Conservation (phyloP, 805 yeast genomes). For the Debaryomyces castellii region DNA sequence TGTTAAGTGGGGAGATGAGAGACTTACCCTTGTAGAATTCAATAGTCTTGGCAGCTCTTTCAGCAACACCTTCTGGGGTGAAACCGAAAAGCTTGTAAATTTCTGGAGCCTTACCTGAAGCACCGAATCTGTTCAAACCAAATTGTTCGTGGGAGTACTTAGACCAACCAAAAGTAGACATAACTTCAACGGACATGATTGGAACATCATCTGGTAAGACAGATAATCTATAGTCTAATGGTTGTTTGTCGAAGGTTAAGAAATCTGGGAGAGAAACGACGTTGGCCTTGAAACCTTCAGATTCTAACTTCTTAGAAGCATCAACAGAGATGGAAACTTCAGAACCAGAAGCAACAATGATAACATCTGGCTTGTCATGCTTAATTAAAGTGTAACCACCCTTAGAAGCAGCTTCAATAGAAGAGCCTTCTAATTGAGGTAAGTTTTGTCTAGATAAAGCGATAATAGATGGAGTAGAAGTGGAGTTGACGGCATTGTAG, state of each 20-base stretch:
- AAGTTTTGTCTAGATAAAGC: conserved; percentile 84
- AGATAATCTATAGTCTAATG: conserved; percentile 73
- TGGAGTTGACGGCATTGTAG: conserved; percentile 59
- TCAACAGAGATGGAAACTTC: conserved; percentile 84
- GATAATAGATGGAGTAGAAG: conserved; percentile 67
- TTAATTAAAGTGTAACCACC: conserved; percentile 84
- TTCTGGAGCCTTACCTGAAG: conserved; percentile 85
- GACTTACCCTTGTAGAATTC: conserved; percentile 78
- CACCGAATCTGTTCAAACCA: conserved; percentile 95
- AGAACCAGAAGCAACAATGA: conserved; percentile 89
- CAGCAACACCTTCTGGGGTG: conserved; percentile 89
- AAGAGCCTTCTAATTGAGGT: conserved; percentile 91
- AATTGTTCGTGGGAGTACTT: conserved; percentile 95
- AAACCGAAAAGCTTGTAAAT: conserved; percentile 85
- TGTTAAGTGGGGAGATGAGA: conserved; percentile 72
- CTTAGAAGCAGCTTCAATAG: conserved; percentile 85
- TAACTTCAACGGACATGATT: conserved; percentile 88
- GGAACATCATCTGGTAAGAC: conserved; percentile 96
- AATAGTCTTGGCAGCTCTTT: conserved; percentile 77
- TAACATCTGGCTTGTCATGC: conserved; percentile 62
- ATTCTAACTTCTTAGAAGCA: conserved; percentile 70
- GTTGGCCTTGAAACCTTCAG: conserved; percentile 68
- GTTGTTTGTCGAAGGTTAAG: conserved; percentile 83
- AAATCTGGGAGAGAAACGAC: conserved; percentile 94
- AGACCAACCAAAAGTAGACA: conserved; percentile 89